Percentiles rank a stretch among this genome's conserved stretches.
Evolutionary conservation across 257 asterid species (phyloP).

Genomic region (Apocynum venetum): DNA sequence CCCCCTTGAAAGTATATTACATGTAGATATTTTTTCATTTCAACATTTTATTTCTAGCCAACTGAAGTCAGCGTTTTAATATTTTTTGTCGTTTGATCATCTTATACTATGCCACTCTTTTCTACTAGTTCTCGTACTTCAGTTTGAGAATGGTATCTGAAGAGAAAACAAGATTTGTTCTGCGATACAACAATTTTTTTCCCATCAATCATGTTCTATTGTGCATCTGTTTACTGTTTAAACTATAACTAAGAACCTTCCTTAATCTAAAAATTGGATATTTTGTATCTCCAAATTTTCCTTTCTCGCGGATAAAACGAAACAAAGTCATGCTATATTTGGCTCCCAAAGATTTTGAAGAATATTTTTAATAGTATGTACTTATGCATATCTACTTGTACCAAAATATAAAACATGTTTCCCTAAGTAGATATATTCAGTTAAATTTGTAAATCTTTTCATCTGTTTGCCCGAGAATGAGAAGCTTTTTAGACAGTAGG

Average conservation of each 20-base stretch:
- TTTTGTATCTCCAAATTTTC: background rate
- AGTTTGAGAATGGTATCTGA: background rate
- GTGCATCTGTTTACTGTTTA: background rate
- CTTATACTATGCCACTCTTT: background rate
- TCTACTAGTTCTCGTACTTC: background rate
- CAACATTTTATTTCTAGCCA: background rate
- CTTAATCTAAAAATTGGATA: background rate
- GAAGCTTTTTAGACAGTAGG: background rate
- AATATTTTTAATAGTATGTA: background rate
- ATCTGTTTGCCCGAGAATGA: background rate
- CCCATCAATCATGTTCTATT: background rate
- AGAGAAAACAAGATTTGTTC: background rate
- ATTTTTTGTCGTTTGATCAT: background rate
- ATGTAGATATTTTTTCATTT: background rate
- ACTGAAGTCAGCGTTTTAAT: background rate
- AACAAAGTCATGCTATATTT: background rate
- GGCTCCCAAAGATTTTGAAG: background rate
- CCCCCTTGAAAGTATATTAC: background rate
- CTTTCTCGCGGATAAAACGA: background rate
- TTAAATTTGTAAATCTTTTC: no score
- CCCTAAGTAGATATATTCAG: background rate
- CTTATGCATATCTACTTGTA: no score
- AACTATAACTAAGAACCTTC: background rate
- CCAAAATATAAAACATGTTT: background rate
- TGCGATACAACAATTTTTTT: background rate